Evolutionary conservation across 306 rosid genomes (phyloP).

Genomic region (Spatholobus suberectus): DNA sequence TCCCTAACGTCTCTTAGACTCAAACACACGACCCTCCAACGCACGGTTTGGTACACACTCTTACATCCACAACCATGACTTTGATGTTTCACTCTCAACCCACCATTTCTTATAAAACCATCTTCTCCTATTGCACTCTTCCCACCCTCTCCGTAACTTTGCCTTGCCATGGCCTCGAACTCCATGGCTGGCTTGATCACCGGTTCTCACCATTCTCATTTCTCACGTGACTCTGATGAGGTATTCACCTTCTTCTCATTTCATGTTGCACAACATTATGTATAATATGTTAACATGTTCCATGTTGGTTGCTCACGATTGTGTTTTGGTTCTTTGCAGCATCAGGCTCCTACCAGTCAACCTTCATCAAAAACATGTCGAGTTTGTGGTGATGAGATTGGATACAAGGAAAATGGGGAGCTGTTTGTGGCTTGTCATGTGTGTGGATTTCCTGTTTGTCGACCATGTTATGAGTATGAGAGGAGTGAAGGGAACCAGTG

Average conservation of each 20-base stretch:
- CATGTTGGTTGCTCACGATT: too few species aligned
- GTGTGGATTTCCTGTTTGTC: conserved; percentile 87
- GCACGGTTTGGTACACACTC: conserved; percentile 78
- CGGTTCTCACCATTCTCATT: conserved; percentile 58
- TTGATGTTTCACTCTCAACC: conserved; percentile 47
- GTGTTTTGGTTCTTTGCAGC: conserved; percentile 50
- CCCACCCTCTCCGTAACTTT: conserved; percentile 31
- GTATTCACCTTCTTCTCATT: background rate
- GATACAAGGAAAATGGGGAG: conserved; percentile 69
- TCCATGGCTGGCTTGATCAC: conserved; percentile 88
- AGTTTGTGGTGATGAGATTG: conserved; percentile 92
- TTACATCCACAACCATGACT: conserved; percentile 41
- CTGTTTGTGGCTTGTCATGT: conserved; percentile 84
- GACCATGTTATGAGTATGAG: conserved; percentile 91
- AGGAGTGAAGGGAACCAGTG: conserved; percentile 89
- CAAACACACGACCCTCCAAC: conserved; percentile 92
- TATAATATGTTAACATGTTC: background rate
- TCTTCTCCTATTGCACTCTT: conserved; percentile 33
- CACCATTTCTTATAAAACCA: conserved; percentile 60
- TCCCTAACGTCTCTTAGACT: conserved; percentile 75
- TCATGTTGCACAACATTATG: background rate
- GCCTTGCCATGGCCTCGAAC: conserved; percentile 64
- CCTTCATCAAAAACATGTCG: conserved; percentile 61
- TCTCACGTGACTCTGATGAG: conserved; percentile 59
- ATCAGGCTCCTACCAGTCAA: conserved; percentile 50